phyloP scores from a whole-genome alignment of 768 basidiomycete genomes.

The Xanthoconium purpureum region DNA sequence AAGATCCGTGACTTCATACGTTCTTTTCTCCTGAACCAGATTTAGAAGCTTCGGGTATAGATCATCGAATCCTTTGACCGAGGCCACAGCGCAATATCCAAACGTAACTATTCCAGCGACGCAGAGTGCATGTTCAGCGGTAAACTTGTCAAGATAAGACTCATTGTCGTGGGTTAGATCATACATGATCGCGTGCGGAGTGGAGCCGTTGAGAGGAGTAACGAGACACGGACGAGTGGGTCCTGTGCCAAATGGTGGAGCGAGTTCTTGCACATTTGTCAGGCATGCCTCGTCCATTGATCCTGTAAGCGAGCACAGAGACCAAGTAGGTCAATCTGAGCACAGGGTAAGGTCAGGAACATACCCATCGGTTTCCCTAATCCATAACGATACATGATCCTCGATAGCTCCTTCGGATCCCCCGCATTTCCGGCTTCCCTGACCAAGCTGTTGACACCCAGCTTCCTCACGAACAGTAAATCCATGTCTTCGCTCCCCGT shows the following conservation, averaged over 20 bases:
- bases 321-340: background rate
- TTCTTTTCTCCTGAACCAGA: constrained; percentile 78
- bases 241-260: constrained; percentile 81
- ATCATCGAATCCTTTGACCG: constrained; percentile 97
- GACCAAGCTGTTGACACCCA: constrained; percentile 92
- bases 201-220: constrained; percentile 77
- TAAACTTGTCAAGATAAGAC: constrained; percentile 82
- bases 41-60: constrained; percentile 93
- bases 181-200: constrained; percentile 90
- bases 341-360: constrained; percentile 17
- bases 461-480: constrained; percentile 80
- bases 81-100: constrained; percentile 83
- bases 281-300: constrained; percentile 93
- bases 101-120: constrained; percentile 93
- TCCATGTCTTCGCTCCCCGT: constrained; percentile 96
- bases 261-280: constrained; percentile 69
- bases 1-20: constrained; percentile 68
- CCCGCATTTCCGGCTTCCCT: constrained; percentile 91
- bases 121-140: constrained; percentile 92
- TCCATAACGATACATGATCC: constrained; percentile 85
- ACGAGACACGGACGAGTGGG: constrained; percentile 70
- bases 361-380: constrained; percentile 89
- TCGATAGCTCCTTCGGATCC: constrained; percentile 88
- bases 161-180: constrained; percentile 99
- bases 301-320: constrained; percentile 39